Evolutionary conservation across 768 basidiomycete genomes (phyloP), one percentile per base, ranked within the genome.

Genomic region (Trametes gibbosa): DNA sequence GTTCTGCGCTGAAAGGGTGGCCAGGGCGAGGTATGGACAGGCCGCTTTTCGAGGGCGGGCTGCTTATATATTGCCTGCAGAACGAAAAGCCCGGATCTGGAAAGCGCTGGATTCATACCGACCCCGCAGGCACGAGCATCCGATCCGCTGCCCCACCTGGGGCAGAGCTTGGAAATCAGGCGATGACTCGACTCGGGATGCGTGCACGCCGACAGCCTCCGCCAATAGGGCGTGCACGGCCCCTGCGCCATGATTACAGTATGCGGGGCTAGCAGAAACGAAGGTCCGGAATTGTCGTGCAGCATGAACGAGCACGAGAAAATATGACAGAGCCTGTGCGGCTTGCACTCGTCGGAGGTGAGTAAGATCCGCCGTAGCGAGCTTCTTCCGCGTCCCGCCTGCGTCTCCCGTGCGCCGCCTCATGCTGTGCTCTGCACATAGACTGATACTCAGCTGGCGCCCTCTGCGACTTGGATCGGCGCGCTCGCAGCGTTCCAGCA

Each of bases 331-430:
- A 56, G 55, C 55, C 55, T 56, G 55, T 49, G 55, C 25, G 17
- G 4, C 21, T 6, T 19, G 21, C 23, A 8, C 21, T 6, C 27
- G 21, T 23, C 50, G 60, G 55, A 41, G 60, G 51, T 62, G 61
- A 62, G 56, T 58, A 62, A 62, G 52, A 50, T 42, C 61, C 56
- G 56, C n/a, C n/a, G n/a, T n/a, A n/a, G n/a, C 58, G 49, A 53
- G 27, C 10, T 40, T n/a, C 35, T 19, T 21, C 24, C 5, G 19
- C 8, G 43, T 24, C 43, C 19, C 3, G 14, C 19, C 35, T 48
- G 53, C 43, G 49, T 27, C 25, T 54, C 13, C 9, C 42, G 50
- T 21, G 21, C 39, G 16, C 58, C 50, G 42, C 58, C 19, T 3
- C 19, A 53, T 52, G 58, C 58, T 59, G 58, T 59, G 58, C 58